Base-by-base conservation (phyloP, 1,284 basidiomycete species). In the Cryptococcus sp. region DNA sequence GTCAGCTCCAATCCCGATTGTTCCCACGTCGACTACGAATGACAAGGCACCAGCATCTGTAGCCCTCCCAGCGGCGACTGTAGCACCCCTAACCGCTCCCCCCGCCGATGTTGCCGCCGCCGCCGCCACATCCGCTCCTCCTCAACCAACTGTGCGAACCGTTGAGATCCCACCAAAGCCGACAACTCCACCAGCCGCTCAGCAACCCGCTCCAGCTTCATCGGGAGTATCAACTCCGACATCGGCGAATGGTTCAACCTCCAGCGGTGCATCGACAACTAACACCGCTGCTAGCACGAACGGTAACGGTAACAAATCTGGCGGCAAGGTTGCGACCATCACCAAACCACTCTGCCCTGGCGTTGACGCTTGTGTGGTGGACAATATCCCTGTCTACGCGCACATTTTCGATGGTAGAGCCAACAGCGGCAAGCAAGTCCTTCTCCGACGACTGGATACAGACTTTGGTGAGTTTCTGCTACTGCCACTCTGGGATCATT, bases 301-400 rank as follows among this genome's bases (percentile, higher is more conserved):
- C 46, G 50, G 52, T 34, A 46, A 23, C 15, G 46, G 48, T 13
- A 54, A 43, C 34, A 59, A 54, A 29, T 49, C 56, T 2, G 50
- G 57, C 34, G 57, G 56, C 34, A 62, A 58, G 51, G 39, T 62
- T 46, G 50, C 58, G 5, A 59, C 60, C 25, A 57, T 65, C 15
- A 72, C 67, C 25, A 71, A 74, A 56, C 63, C 63, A 6, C 62
- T 76, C 4, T 70, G 74, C 22, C 66, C 69, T 8, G 73, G 71
- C 10, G 67, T 77, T 3, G 67, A 70, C 40, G 72, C 73, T 6
- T 70, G 70, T 60, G 73, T 77, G 10, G 65, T 77, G 6, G 72
- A 75, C 54, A 70, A 74, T 46, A 73, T 77, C 2, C 75, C 75
- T 1, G 72, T 74, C 13, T 77, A 77, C 60, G 63, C 67, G 37